Evolutionary conservation across 2,329 filamentous ascomycete genomes (phyloP).

Genomic region (Aspergillus jensenii): DNA sequence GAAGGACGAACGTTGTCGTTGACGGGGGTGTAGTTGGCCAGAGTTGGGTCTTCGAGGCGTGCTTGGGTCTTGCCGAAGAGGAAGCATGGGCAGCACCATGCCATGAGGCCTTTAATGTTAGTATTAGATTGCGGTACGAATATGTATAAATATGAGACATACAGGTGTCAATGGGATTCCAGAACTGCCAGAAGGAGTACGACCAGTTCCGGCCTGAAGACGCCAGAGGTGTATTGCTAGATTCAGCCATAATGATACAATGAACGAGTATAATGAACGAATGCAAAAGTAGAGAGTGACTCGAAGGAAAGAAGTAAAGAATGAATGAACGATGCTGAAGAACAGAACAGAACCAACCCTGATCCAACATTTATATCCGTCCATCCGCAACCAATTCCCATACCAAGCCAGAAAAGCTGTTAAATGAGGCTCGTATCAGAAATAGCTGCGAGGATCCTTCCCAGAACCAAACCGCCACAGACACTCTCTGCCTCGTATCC

Average conservation of each 20-base stretch:
- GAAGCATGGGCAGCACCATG: slow-evolving; percentile 10
- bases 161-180: slow-evolving; percentile 9
- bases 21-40: slow-evolving; percentile 3
- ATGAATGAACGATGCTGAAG: background rate
- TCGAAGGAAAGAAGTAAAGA: background rate
- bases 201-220: background rate
- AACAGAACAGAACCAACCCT: background rate
- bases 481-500: too few relatives aligned
- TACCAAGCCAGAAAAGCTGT: too few relatives aligned
- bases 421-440: too few relatives aligned
- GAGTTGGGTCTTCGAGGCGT: slow-evolving; percentile 3
- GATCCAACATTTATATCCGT: too few relatives aligned
- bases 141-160: background rate
- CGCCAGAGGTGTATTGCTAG: background rate
- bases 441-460: too few relatives aligned
- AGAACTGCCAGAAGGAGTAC: slow-evolving; percentile 9
- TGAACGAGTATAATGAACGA: background rate
- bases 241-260: background rate
- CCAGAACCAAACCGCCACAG: too few relatives aligned
- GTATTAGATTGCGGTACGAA: background rate
- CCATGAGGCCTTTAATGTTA: slow-evolving; percentile 1
- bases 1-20: slow-evolving; percentile 5
- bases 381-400: too few relatives aligned
- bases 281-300: too few relatives aligned
- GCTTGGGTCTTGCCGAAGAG: slow-evolving; percentile 9